Percentiles rank a stretch among this genome's conserved stretches.
These are phyloP conservation scores for Cyclotella baltica DNA, from an alignment of 108 stramenopile genomes.

Conservation along the genomic window DNA sequence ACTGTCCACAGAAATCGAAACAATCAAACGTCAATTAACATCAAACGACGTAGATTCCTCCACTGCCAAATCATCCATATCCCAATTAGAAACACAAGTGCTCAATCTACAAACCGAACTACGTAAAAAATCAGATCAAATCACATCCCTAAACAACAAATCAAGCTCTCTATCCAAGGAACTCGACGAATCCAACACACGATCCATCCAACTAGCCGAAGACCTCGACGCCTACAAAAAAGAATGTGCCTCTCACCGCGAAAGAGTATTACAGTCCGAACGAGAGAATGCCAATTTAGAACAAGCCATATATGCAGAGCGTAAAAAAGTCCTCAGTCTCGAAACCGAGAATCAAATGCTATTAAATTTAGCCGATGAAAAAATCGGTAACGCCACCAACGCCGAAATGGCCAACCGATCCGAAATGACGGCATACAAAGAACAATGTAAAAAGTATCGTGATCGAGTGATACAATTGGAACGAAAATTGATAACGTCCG, in stretches of 20 bases:
- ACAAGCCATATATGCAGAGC: constrained; percentile 29
- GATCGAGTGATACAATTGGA: constrained; percentile 42
- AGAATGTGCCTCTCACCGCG: constrained; percentile 42
- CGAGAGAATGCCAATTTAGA: constrained; percentile 42
- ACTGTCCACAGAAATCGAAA: constrained; percentile 1
- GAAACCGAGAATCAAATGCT: constrained; percentile 48
- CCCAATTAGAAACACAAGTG: constrained; percentile 20
- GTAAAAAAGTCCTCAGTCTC: constrained; percentile 33
- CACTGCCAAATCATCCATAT: background rate
- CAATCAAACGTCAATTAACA: background rate
- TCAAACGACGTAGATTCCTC: constrained; percentile 19
- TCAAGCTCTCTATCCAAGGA: background rate
- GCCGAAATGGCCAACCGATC: constrained; percentile 20
- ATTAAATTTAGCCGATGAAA: constrained; percentile 41
- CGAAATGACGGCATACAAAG: constrained; percentile 45
- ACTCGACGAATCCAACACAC: constrained; percentile 19
- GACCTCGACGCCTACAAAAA: constrained; percentile 45
- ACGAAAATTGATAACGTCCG: constrained; percentile 25
- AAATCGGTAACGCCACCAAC: constrained; percentile 25
- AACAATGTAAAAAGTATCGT: constrained; percentile 52
- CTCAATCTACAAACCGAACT: constrained; percentile 28
- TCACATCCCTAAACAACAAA: constrained; percentile 8
- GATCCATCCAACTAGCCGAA: constrained; percentile 18
- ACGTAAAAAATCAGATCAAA: constrained; percentile 21
- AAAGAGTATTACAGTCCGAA: constrained; percentile 39